Conservation (phyloP, 352 stramenopile genomes). For the Phytophthora multivora region DNA sequence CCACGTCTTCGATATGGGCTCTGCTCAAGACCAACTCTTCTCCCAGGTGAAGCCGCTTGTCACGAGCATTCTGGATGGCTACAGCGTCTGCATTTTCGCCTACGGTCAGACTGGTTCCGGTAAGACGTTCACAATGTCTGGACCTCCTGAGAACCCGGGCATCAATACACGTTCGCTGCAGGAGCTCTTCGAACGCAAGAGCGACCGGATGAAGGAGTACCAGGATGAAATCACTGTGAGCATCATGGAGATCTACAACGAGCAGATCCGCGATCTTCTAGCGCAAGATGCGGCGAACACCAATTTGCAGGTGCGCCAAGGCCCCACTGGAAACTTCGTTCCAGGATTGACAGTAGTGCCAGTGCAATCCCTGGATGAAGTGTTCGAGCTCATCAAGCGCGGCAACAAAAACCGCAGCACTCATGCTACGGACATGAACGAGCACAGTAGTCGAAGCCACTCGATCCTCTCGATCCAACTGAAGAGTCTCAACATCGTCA, state of each 20-base stretch:
- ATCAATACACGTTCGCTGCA: constrained; percentile 88
- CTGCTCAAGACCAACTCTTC: constrained; percentile 82
- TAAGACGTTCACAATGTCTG: constrained; percentile 90
- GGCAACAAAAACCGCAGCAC: constrained; percentile 89
- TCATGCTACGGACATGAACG: constrained; percentile 89
- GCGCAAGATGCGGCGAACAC: constrained; percentile 79
- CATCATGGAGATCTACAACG: constrained; percentile 98
- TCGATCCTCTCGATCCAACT: constrained; percentile 89
- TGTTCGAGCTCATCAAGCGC: constrained; percentile 84
- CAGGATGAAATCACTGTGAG: constrained; percentile 89
- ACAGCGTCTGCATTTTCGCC: constrained; percentile 92
- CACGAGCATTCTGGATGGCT: constrained; percentile 86
- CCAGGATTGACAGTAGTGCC: constrained; percentile 75
- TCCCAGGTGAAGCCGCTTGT: constrained; percentile 77
- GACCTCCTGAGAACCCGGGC: constrained; percentile 65
- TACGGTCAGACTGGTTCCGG: constrained; percentile 88
- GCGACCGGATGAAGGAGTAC: constrained; percentile 68
- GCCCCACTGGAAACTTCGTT: constrained; percentile 85
- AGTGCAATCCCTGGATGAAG: constrained; percentile 79
- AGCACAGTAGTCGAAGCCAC: constrained; percentile 88
- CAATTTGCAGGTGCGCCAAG: constrained; percentile 85
- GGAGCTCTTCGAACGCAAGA: constrained; percentile 82
- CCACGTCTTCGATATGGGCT: constrained; percentile 81
- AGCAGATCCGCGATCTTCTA: constrained; percentile 94
- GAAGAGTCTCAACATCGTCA: constrained; percentile 85